A percentile compares a stretch with the other conserved stretches of the same genome.
Conservation (phyloP, 78 protist genomes). For the Acrasis kona region DNA sequence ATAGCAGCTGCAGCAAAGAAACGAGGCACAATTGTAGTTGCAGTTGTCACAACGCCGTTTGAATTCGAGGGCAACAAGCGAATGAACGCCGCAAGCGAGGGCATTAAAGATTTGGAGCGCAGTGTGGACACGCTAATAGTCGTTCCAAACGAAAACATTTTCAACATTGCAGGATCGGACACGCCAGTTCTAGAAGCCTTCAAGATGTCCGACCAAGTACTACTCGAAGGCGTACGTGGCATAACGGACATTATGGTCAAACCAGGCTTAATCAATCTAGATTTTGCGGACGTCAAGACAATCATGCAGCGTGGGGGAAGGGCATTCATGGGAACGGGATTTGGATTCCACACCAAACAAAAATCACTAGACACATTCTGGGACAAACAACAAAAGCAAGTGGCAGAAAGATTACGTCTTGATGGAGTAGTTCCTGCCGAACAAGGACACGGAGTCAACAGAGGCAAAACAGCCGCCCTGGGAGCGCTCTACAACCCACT, state of each 20-base stretch:
- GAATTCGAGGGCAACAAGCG: constrained; percentile 48
- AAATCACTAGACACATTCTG: background rate
- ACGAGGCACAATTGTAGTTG: constrained; percentile 52
- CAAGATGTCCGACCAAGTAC: constrained; percentile 58
- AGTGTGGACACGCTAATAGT: constrained; percentile 58
- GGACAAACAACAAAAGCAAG: background rate
- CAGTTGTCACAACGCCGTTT: constrained; percentile 59
- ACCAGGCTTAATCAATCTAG: constrained; percentile 76
- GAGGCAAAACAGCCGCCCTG: constrained; percentile 24
- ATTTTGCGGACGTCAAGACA: constrained; percentile 71
- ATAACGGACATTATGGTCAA: constrained; percentile 60
- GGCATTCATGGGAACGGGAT: constrained; percentile 58
- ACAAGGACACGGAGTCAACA: background rate
- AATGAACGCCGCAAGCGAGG: constrained; percentile 39
- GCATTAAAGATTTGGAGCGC: constrained; percentile 37
- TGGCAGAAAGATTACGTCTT: background rate
- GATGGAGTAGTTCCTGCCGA: background rate
- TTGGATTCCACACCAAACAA: too few relatives aligned
- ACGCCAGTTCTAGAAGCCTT: constrained; percentile 57
- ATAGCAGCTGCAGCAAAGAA: constrained; percentile 22
- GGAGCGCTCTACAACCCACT: constrained; percentile 40
- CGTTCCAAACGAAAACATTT: constrained; percentile 61
- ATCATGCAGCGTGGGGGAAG: constrained; percentile 58
- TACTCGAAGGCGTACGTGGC: constrained; percentile 58
- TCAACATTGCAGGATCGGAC: constrained; percentile 18